These are phyloP conservation scores for Syzygium oleosum DNA, from an alignment of 345 rosid genomes.

Conservation along the genomic window DNA sequence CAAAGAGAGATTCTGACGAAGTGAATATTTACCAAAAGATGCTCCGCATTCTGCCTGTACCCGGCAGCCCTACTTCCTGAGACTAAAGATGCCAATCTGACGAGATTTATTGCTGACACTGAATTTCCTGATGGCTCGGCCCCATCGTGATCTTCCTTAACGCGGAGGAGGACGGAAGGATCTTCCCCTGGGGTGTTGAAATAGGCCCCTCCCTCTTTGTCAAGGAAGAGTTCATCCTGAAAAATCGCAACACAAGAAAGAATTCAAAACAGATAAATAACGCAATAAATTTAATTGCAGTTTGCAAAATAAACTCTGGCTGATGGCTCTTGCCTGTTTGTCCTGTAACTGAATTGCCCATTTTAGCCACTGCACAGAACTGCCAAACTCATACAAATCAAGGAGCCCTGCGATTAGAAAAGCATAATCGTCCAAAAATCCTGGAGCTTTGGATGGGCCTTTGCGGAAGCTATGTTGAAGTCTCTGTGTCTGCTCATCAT, in stretches of 20 bases:
- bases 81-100: constrained; percentile 67
- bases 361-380: constrained; percentile 49
- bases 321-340: constrained; percentile 47
- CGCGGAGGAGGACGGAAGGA: constrained; percentile 82
- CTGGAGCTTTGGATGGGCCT: constrained; percentile 94
- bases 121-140: constrained; percentile 99
- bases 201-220: constrained; percentile 85
- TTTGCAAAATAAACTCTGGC: not conserved
- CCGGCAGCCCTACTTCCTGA: constrained; percentile 39
- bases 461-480: constrained; percentile 74
- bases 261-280: not conserved
- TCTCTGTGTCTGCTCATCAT: constrained; percentile 47
- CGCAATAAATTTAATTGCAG: not conserved
- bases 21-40: constrained; percentile 49
- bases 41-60: constrained; percentile 61
- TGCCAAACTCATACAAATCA: constrained; percentile 78
- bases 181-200: constrained; percentile 85
- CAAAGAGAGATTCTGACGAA: not conserved
- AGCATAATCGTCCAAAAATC: constrained; percentile 90
- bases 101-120: constrained; percentile 72
- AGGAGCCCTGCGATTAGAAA: constrained; percentile 78
- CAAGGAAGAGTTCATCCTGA: constrained; percentile 91
- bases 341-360: constrained; percentile 85
- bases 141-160: constrained; percentile 96
- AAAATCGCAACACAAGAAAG: not conserved